These are phyloP conservation scores for Plasmodium yoelii DNA, from an alignment of 169 alveolate species.

Conservation along the genomic window DNA sequence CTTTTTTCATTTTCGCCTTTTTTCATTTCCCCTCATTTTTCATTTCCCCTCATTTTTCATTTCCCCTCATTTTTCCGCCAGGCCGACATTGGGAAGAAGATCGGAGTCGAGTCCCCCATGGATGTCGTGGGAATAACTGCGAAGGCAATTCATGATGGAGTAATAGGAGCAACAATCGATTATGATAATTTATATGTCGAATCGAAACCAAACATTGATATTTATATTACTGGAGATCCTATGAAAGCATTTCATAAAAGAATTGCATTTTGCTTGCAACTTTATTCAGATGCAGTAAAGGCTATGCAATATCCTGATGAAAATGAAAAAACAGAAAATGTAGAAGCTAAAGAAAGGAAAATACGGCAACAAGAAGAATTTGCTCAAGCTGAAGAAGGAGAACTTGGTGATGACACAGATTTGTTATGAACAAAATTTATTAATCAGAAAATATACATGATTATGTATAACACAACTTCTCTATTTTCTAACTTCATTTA, in stretches of 20 bases:
- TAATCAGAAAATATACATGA: not conserved
- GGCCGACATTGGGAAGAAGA: slow-evolving; percentile 91
- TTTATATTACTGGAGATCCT: slow-evolving; percentile 85
- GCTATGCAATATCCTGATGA: slow-evolving; percentile 84
- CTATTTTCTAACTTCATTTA: too few relatives aligned
- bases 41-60: not conserved
- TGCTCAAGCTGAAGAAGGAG: slow-evolving; percentile 75
- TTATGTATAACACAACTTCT: too few relatives aligned
- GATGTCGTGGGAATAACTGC: slow-evolving; percentile 94
- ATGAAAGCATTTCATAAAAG: slow-evolving; percentile 92
- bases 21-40: not conserved
- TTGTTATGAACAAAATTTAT: slow-evolving; percentile 11
- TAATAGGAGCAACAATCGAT: slow-evolving; percentile 94
- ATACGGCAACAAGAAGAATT: slow-evolving; percentile 72
- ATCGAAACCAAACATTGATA: slow-evolving; percentile 82
- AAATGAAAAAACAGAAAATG: slow-evolving; percentile 74
- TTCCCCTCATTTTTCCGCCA: too few relatives aligned
- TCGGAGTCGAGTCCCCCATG: slow-evolving; percentile 92
- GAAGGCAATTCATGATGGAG: slow-evolving; percentile 96
- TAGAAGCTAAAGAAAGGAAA: slow-evolving; percentile 64
- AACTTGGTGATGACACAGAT: slow-evolving; percentile 65
- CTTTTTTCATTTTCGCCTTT: too few relatives aligned
- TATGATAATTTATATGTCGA: slow-evolving; percentile 89
- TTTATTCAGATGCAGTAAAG: slow-evolving; percentile 93
- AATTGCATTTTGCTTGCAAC: slow-evolving; percentile 93